Percentiles rank a stretch among this genome's conserved stretches.
phyloP scores from a whole-genome alignment of 129 eudicot species.

The Centella asiatica region DNA sequence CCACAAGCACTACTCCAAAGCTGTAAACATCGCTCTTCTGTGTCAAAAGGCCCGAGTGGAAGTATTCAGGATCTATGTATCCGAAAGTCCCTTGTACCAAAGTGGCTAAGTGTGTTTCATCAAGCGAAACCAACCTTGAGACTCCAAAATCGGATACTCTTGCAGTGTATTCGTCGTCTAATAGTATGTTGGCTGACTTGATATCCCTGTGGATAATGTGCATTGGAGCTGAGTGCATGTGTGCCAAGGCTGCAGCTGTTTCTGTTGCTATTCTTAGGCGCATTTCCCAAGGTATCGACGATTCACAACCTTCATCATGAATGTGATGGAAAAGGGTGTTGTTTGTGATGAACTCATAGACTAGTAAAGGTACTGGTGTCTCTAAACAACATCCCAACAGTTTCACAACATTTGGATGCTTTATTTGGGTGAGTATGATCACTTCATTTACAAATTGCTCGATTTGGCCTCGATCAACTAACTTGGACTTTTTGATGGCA shows the following conservation, averaged over 20 bases:
- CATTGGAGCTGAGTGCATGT: conserved; percentile 11
- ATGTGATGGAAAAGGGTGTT: conserved; percentile 13
- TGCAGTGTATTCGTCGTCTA: conserved; percentile 18
- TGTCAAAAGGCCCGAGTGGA: conserved; percentile 11
- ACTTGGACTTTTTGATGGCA: conserved; percentile 11
- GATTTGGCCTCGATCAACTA: conserved; percentile 2
- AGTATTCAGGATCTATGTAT: conserved; percentile 17
- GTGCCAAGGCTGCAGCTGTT: conserved; percentile 7
- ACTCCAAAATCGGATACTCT: conserved; percentile 17
- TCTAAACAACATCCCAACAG: conserved; percentile 14
- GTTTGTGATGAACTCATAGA: conserved; percentile 17
- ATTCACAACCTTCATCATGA: conserved; percentile 2
- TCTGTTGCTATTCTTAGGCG: conserved; percentile 17
- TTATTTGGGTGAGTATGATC: conserved; percentile 13
- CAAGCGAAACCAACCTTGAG: conserved; percentile 2
- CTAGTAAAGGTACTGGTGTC: conserved; percentile 13
- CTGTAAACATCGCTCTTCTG: conserved; percentile 15
- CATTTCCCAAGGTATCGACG: conserved; percentile 6
- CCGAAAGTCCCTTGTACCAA: conserved; percentile 11
- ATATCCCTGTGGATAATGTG: conserved; percentile 12
- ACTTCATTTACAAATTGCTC: conserved; percentile 16
- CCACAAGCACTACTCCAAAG: conserved; percentile 15
- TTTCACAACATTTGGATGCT: conserved; percentile 16
- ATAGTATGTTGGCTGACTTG: conserved; percentile 15
- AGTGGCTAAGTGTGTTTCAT: conserved; percentile 7